Evolutionary conservation across 2,329 filamentous ascomycete species (phyloP), one percentile per base, ranked within the genome.

Genomic region (Diaporthe vaccinii): DNA sequence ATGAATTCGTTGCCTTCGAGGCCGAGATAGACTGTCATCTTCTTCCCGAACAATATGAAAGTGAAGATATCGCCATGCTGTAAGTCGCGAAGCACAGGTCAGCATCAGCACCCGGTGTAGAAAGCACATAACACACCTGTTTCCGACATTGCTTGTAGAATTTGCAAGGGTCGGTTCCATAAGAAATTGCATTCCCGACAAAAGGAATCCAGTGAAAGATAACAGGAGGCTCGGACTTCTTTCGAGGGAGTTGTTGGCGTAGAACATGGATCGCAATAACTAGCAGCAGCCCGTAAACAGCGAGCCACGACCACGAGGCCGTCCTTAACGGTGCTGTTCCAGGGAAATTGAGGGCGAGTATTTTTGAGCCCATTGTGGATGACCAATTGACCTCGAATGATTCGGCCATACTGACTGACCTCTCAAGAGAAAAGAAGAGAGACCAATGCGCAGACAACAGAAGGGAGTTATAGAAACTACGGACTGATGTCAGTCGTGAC

Each of bases 21-120:
- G 73, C 95, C 95, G 76, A 98, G 86, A 79, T 92, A 95, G 58
- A 97, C 95, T 4, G 95, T 98, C 62, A 94, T 97, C 86, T 95
- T 96, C 88, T 94, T 95, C 80, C 95, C 95, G 72, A 98, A 92
- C 68, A 98, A 90, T 76, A 97, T 87, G 81, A 98, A 98, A 25
- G 95, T 98, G 83, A 97, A 98, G 81, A 95, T 91, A 84, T 98
- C 94, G 82, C 95, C 95, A 83, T 96, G 94, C 93, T 95, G 28
- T 10, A 36, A 15, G 20, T 59, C 17, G 17, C 3, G 3, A 31
- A 28, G 55, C 69, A 49, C 22, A 14, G 17, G 69, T 72, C 28
- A 72, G 53, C 31, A 36, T 34, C 20, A 20, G 20, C 17, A 20
- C 4, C 14, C 15, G 6, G 3, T 28, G 3, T 2, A 28, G 28